These are phyloP conservation scores for Pleurotus eryngii DNA, from an alignment of 768 basidiomycete species.

Conservation along the genomic window DNA sequence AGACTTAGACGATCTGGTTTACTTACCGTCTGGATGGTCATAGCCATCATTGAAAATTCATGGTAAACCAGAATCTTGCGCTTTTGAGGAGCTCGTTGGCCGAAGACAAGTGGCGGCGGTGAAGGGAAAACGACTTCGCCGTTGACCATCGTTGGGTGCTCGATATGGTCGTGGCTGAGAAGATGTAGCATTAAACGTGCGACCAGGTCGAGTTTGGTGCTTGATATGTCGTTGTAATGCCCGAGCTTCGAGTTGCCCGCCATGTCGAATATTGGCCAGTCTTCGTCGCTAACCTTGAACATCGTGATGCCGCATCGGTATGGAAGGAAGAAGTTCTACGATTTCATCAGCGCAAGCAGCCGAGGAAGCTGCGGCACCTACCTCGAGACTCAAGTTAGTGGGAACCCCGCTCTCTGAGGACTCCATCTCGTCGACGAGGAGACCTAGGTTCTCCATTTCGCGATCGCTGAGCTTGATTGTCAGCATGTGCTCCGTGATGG, in stretches of 20 bases:
- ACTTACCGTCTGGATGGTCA: slow-evolving; percentile 8
- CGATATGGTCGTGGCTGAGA: not conserved
- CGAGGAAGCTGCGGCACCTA: not conserved
- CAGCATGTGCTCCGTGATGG: not conserved
- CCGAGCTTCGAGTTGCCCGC: not conserved
- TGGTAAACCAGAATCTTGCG: slow-evolving; percentile 9
- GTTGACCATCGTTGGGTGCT: not conserved
- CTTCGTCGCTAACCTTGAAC: not conserved
- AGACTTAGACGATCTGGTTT: no score
- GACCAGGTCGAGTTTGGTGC: not conserved
- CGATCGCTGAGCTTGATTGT: not conserved
- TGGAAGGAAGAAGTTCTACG: not conserved
- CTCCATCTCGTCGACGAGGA: not conserved
- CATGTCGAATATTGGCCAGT: not conserved
- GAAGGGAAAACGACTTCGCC: not conserved
- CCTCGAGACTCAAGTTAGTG: not conserved
- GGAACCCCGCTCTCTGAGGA: not conserved
- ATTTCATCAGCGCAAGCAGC: no score
- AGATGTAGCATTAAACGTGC: not conserved
- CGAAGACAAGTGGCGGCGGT: not conserved
- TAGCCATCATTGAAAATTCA: slow-evolving; percentile 10
- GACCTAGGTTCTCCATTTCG: not conserved
- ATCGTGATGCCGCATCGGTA: not conserved
- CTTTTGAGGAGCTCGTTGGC: not conserved
- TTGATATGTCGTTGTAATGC: not conserved